A percentile compares a stretch with the other conserved stretches of the same genome.
phyloP scores from a whole-genome alignment of 768 basidiomycete genomes.

The Symmetrospora coprosmae region DNA sequence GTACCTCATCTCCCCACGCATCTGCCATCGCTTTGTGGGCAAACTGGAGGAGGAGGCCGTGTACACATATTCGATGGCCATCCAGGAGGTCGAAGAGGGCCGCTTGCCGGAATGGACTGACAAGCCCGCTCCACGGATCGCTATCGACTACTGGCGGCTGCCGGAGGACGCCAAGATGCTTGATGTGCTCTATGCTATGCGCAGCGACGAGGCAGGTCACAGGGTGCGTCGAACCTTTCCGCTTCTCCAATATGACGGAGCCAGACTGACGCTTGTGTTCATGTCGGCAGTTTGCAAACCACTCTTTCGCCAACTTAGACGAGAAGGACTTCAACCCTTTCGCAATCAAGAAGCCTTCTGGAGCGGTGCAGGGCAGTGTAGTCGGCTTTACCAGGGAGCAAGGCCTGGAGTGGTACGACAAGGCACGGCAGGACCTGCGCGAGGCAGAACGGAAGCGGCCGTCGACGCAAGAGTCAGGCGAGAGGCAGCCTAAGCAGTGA shows the following conservation, averaged over 20 bases:
- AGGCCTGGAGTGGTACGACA: conserved; percentile 21
- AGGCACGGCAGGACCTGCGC: conserved; percentile 26
- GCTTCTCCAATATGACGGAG: background rate
- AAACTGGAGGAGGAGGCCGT: conserved; percentile 79
- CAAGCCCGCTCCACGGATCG: conserved; percentile 43
- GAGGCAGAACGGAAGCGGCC: background rate
- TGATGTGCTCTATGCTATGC: conserved; percentile 79
- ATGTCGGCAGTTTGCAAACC: conserved; percentile 60
- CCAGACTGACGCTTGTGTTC: background rate
- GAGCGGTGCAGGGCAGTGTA: conserved; percentile 63
- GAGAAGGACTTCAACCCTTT: conserved; percentile 51
- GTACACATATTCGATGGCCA: conserved; percentile 60
- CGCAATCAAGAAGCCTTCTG: conserved; percentile 69
- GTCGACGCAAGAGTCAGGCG: too few relatives aligned
- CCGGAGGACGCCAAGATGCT: conserved; percentile 55
- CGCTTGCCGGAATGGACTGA: conserved; percentile 59
- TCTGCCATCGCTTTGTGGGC: conserved; percentile 64
- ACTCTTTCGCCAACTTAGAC: conserved; percentile 74
- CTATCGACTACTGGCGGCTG: conserved; percentile 90
- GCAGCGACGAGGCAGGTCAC: conserved; percentile 85
- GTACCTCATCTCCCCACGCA: conserved; percentile 47
- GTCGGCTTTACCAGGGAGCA: conserved; percentile 42
- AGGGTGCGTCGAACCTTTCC: conserved; percentile 37
- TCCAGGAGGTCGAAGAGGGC: conserved; percentile 67
- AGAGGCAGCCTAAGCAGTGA: too few relatives aligned